Conservation (phyloP, 2,329 filamentous ascomycete species). For the Alternaria gaisen region DNA sequence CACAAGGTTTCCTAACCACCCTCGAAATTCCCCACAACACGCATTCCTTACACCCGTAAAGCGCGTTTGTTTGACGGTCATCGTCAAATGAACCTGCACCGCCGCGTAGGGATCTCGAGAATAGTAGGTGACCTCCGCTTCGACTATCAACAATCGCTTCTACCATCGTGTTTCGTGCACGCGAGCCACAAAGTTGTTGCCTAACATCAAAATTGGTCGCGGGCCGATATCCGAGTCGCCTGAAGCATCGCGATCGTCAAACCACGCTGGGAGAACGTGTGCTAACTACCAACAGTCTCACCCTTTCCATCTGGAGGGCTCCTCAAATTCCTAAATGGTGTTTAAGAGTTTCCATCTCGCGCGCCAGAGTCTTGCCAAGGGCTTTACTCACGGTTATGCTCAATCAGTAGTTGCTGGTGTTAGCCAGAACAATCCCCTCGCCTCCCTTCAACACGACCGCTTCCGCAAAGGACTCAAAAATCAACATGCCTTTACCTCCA, state of each 20-base stretch:
- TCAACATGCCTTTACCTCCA: slow-evolving; percentile 76
- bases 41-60: slow-evolving; percentile 46
- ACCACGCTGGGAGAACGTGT: slow-evolving; percentile 1
- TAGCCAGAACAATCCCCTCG: slow-evolving; percentile 67
- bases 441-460: slow-evolving; percentile 58
- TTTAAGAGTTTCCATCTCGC: slow-evolving; percentile 81
- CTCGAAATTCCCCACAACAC: slow-evolving; percentile 23
- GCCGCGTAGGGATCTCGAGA: slow-evolving; percentile 64
- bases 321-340: slow-evolving; percentile 83
- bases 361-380: slow-evolving; percentile 96
- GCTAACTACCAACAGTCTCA: slow-evolving; percentile 52
- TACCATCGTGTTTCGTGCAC: slow-evolving; percentile 15
- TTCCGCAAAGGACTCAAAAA: slow-evolving; percentile 66
- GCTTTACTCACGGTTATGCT: slow-evolving; percentile 96
- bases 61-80: slow-evolving; percentile 91
- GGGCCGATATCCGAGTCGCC: slow-evolving; percentile 24
- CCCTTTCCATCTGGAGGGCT: slow-evolving; percentile 68
- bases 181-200: slow-evolving; percentile 30
- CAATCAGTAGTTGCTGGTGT: slow-evolving; percentile 94
- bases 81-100: slow-evolving; percentile 99
- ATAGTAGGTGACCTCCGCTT: slow-evolving; percentile 63
- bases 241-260: slow-evolving; percentile 27
- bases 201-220: slow-evolving; percentile 19
- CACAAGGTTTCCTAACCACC: slow-evolving; percentile 24
- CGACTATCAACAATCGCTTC: slow-evolving; percentile 11